A percentile compares a stretch with the other conserved stretches of the same genome.
Evolutionary conservation across 495 filamentous ascomycete genomes (phyloP).

Genomic region (Chaetomidium leptoderma): DNA sequence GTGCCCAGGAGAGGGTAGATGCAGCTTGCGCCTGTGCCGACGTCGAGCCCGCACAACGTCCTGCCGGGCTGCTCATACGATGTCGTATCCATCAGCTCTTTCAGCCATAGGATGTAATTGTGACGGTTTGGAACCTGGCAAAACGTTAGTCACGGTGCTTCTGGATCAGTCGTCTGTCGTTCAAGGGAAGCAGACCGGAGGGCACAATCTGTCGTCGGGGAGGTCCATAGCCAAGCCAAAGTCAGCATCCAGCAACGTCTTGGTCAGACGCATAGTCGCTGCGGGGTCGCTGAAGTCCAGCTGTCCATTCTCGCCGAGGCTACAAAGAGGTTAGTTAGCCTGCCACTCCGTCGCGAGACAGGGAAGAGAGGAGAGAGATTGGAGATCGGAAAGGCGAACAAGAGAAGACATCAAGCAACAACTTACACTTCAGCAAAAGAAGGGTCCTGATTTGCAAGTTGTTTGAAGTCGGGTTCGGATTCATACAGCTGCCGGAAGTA

Average conservation of each 20-base stretch:
- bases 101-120: constrained; percentile 90
- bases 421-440: constrained; percentile 30
- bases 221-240: constrained; percentile 69
- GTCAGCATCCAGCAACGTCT: constrained; percentile 67
- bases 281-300: constrained; percentile 80
- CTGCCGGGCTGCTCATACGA: constrained; percentile 49
- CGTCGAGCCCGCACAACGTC: constrained; percentile 70
- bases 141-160: not conserved
- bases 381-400: not conserved
- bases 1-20: constrained; percentile 91
- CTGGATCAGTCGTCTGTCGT: not conserved
- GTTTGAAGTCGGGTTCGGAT: constrained; percentile 33
- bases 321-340: constrained; percentile 10
- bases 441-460: constrained; percentile 33
- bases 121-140: constrained; percentile 68
- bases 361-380: not conserved
- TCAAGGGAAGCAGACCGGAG: constrained; percentile 58
- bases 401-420: not conserved
- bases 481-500: constrained; percentile 39
- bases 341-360: not conserved
- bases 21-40: constrained; percentile 85
- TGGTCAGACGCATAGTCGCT: constrained; percentile 76
- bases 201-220: constrained; percentile 77
- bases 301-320: constrained; percentile 57
- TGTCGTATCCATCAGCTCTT: constrained; percentile 76